phyloP scores from a whole-genome alignment of 192 early-diverging fungal genomes.

The Paraglomus occultum region DNA sequence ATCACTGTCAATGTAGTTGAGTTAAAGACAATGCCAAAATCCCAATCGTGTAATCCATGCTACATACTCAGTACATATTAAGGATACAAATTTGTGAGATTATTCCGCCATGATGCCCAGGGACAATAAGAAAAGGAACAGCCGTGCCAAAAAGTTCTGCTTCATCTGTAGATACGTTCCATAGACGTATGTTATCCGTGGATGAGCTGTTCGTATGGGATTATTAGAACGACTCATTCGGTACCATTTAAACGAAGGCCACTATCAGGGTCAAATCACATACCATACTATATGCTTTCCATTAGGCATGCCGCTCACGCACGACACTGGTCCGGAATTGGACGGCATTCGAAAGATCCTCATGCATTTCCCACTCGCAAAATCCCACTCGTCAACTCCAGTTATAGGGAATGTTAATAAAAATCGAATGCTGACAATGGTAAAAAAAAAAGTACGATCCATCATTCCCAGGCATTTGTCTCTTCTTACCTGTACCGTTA shows the following conservation, averaged over 20 bases:
- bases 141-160: conserved; percentile 39
- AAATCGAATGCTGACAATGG: background rate
- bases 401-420: background rate
- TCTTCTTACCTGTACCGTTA: conserved; percentile 68
- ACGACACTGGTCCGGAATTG: conserved; percentile 86
- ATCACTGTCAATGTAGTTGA: conserved; percentile 47
- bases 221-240: background rate
- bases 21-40: background rate
- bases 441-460: background rate
- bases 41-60: background rate
- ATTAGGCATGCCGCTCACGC: conserved; percentile 75
- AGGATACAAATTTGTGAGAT: conserved; percentile 67
- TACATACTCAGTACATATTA: background rate
- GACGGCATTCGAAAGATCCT: conserved; percentile 79
- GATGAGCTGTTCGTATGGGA: conserved; percentile 65
- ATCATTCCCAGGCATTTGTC: background rate
- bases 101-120: conserved; percentile 89
- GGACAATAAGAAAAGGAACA: conserved; percentile 89
- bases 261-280: background rate
- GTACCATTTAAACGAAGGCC: too few species aligned
- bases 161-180: conserved; percentile 65
- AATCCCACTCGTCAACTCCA: conserved; percentile 87
- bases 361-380: conserved; percentile 58
- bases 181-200: conserved; percentile 88
- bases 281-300: conserved; percentile 82